These are phyloP conservation scores for Cicer arietinum DNA, from an alignment of 306 rosid genomes.

Conservation along the genomic window DNA sequence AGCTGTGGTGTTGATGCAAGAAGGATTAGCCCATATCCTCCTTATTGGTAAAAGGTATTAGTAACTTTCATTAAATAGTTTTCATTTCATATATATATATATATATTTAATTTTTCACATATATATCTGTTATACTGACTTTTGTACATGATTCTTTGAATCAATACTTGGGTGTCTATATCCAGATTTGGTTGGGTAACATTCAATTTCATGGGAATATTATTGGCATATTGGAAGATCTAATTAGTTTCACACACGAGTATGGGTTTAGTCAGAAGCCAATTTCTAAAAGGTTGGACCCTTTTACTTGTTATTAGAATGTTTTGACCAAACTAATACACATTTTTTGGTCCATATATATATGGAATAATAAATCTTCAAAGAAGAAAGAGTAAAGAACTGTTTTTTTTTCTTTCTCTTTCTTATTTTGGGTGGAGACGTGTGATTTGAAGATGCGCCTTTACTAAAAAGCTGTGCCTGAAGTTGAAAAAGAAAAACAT, in stretches of 20 bases:
- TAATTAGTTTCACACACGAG: slow-evolving; percentile 3
- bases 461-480: too few species aligned
- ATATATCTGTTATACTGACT: slow-evolving; percentile 39
- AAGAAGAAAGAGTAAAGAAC: not conserved
- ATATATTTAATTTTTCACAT: not conserved
- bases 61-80: too few species aligned
- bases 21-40: too few species aligned
- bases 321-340: slow-evolving; percentile 29
- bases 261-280: slow-evolving; percentile 20
- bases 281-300: slow-evolving; percentile 15
- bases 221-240: slow-evolving; percentile 40
- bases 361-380: slow-evolving; percentile 21
- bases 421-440: not conserved
- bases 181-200: slow-evolving; percentile 38
- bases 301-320: slow-evolving; percentile 25
- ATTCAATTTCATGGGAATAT: slow-evolving; percentile 49
- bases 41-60: too few species aligned
- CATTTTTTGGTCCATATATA: not conserved
- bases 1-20: too few species aligned
- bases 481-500: too few species aligned
- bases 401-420: not conserved
- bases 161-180: slow-evolving; percentile 46
- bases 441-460: slow-evolving; percentile 14
- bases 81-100: slow-evolving; percentile 18
- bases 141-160: slow-evolving; percentile 50